Base-by-base conservation (phyloP, 306 rosid genomes). In the Vigna nakashimae region DNA sequence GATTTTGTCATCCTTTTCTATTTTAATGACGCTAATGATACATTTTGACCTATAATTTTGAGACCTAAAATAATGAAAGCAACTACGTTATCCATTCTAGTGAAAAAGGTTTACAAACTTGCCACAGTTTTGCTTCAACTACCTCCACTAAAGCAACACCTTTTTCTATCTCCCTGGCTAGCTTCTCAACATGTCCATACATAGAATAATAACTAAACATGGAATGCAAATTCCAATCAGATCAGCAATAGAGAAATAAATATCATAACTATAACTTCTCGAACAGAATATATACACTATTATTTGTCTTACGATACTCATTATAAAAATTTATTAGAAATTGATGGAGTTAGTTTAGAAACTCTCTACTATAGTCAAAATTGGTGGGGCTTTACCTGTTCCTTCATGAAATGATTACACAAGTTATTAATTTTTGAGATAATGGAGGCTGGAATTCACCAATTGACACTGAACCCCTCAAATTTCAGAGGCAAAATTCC, bases 101-200 rank as follows among this genome's bases (percentile, higher is more conserved):
- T 9, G 46, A n/a, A 12, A 60, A 45, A 53, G 34, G 30, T 11
- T 74, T 40, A 69, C 82, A 48, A 62, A 93, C 98, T 96, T 94
- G 98, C 91, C 91, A 94, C 36, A 94, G 85, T 79, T 88, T 92
- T 86, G 71, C 94, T 76, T 94, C 97, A n/a, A 92, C 94, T 59
- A 96, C 98, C 85, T 94, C 98, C 60, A 94, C 96, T 2, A 97
- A 92, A 38, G 83, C 87, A 80, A 83, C 96, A 32, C 98, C 98
- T 64, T 89, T 92, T 84, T 80, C 59, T 16, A 94, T 89, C 88
- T 92, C 94, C 73, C 87, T 86, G 5, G 97, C 98, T 52, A 92
- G 94, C 93, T 82, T 94, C 83, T 64, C 96, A 46, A 94, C 97
- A 80, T 94, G 98, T 82, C 98, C 98, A 46, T 94, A 92, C 60